Evolutionary conservation across 768 basidiomycete species (phyloP).

Genomic region (Podaxis sp.): DNA sequence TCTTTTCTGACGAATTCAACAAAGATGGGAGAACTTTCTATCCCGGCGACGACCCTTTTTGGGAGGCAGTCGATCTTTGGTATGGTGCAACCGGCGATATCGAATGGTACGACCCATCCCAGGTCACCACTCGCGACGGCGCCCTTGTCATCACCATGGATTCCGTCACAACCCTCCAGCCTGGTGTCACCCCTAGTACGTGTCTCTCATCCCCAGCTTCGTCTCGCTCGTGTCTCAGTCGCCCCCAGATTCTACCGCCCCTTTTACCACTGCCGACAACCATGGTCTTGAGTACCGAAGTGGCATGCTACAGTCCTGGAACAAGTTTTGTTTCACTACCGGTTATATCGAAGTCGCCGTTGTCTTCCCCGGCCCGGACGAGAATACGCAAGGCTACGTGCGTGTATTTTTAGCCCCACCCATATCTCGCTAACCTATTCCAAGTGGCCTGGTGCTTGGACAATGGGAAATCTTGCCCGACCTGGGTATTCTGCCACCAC

Average conservation of each 20-base stretch:
- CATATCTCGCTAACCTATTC: not conserved
- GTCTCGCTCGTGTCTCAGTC: not conserved
- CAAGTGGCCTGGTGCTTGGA: slow-evolving; percentile 89
- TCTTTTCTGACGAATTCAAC: slow-evolving; percentile 81
- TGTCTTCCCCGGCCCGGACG: slow-evolving; percentile 56
- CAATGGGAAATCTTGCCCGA: slow-evolving; percentile 84
- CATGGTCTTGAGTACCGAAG: slow-evolving; percentile 63
- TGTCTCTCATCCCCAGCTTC: not conserved
- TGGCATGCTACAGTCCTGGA: slow-evolving; percentile 89
- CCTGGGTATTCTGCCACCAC: slow-evolving; percentile 79
- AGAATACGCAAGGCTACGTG: slow-evolving; percentile 48
- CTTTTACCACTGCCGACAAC: slow-evolving; percentile 43
- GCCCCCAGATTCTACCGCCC: slow-evolving; percentile 38
- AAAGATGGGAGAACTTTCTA: slow-evolving; percentile 62
- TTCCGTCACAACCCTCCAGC: slow-evolving; percentile 26
- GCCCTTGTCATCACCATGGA: slow-evolving; percentile 71
- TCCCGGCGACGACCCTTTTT: slow-evolving; percentile 62
- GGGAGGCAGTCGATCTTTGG: slow-evolving; percentile 74
- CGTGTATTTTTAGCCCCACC: slow-evolving; percentile 21
- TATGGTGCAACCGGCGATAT: slow-evolving; percentile 68
- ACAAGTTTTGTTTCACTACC: slow-evolving; percentile 83
- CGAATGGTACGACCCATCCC: slow-evolving; percentile 75
- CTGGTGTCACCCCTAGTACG: slow-evolving; percentile 32
- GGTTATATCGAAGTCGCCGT: slow-evolving; percentile 75
- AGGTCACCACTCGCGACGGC: slow-evolving; percentile 66